These are phyloP conservation scores for Botrytis tulipae DNA, from an alignment of 2,329 filamentous ascomycete species.

Conservation along the genomic window DNA sequence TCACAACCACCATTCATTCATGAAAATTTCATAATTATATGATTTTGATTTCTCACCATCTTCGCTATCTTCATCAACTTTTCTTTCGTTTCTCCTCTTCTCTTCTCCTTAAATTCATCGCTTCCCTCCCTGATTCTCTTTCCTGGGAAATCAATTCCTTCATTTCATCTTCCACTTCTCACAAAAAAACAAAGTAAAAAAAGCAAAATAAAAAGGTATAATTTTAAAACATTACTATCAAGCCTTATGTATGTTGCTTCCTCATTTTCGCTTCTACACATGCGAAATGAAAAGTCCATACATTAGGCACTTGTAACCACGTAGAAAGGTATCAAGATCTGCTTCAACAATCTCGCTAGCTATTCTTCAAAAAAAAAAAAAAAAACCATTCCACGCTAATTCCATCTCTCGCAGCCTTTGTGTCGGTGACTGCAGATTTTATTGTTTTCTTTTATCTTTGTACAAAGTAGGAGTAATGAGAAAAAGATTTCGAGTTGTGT, in stretches of 20 bases:
- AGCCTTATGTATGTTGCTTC: not conserved
- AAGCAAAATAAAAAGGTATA: not conserved
- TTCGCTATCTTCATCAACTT: not conserved
- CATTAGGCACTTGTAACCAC: not conserved
- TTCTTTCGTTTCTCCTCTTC: not conserved
- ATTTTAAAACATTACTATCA: conserved; percentile 12
- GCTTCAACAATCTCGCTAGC: not conserved
- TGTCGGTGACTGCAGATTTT: conserved; percentile 18
- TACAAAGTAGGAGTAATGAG: conserved; percentile 13
- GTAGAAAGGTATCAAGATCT: conserved; percentile 4
- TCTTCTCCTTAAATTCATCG: not conserved
- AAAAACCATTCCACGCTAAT: conserved; percentile 4
- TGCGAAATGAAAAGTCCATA: conserved; percentile 10
- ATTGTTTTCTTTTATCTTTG: conserved; percentile 16
- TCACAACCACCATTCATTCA: not conserved
- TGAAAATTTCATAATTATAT: not conserved
- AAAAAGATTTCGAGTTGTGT: conserved; percentile 13
- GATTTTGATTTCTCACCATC: not conserved
- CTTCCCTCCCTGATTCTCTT: not conserved
- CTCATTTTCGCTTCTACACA: not conserved
- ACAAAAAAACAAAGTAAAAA: not conserved
- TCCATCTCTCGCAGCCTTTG: conserved; percentile 12
- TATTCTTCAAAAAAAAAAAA: not conserved
- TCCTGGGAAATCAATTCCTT: not conserved
- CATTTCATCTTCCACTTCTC: not conserved